Percentiles rank a stretch among this genome's conserved stretches.
phyloP scores from a whole-genome alignment of 371 early-diverging fungal genomes.

The Apophysomyces ossiformis region DNA sequence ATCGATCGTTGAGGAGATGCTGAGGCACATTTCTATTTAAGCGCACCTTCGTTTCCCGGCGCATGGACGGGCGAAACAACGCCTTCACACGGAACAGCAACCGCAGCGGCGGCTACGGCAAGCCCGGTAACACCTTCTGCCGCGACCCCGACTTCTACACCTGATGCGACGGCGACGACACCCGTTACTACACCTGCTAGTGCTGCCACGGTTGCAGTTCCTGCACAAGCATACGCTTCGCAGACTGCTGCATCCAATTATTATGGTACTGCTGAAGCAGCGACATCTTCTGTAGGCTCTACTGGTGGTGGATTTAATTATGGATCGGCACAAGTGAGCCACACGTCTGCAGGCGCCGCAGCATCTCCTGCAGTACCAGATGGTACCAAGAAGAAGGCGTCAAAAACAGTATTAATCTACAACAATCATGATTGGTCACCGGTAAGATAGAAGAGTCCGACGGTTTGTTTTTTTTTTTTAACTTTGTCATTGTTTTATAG shows the following conservation, averaged over 20 bases:
- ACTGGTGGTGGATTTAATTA: conserved; percentile 6
- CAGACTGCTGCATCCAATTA: conserved; percentile 8
- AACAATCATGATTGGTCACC: conserved; percentile 47
- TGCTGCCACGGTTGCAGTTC: conserved; percentile 9
- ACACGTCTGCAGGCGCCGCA: conserved; percentile 7
- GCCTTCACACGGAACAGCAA: conserved; percentile 1
- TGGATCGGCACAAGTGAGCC: neutral
- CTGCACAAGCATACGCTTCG: conserved; percentile 19
- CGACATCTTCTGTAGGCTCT: neutral
- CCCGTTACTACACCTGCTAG: neutral
- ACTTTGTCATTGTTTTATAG: conserved; percentile 13
- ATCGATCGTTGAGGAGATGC: too few species aligned
- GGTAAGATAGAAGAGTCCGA: conserved; percentile 10
- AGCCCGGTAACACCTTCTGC: conserved; percentile 4
- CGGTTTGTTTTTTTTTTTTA: neutral
- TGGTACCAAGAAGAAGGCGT: conserved; percentile 44
- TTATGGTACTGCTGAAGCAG: conserved; percentile 9
- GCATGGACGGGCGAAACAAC: neutral
- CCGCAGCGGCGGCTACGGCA: neutral
- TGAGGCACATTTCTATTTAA: neutral
- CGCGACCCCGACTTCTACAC: conserved; percentile 13
- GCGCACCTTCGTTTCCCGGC: conserved; percentile 22
- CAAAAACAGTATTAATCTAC: conserved; percentile 43
- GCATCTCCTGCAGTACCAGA: conserved; percentile 15
- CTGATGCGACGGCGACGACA: conserved; percentile 5